A percentile compares a stretch with the other conserved stretches of the same genome.
Evolutionary conservation across 495 filamentous ascomycete genomes (phyloP).

Genomic region (Durotheca rogersii): DNA sequence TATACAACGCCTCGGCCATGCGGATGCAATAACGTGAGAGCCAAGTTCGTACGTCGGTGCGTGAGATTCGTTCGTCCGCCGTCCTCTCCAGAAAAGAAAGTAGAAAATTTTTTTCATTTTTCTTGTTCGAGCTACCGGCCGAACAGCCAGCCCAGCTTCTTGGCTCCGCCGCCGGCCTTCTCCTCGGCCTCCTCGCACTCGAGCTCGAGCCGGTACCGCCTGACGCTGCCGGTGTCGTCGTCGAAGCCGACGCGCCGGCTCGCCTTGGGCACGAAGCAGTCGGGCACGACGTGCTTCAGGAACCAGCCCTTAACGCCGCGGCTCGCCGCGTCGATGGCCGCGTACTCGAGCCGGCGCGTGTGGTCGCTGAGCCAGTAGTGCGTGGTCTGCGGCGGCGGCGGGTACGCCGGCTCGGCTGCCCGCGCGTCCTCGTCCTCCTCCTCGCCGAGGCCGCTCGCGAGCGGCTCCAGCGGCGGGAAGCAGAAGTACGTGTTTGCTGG

Average conservation of each 20-base stretch:
- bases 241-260: conserved; percentile 50
- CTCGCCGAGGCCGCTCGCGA: conserved; percentile 11
- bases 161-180: conserved; percentile 20
- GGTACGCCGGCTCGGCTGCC: conserved; percentile 27
- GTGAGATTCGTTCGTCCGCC: conserved; percentile 23
- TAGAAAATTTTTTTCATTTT: too few species aligned
- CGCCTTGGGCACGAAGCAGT: conserved; percentile 52
- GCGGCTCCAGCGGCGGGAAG: conserved; percentile 47
- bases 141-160: conserved; percentile 34
- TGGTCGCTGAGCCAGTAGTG: conserved; percentile 59
- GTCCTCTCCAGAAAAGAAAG: too few species aligned
- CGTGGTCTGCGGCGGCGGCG: conserved; percentile 53
- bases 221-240: conserved; percentile 55
- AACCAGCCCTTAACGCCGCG: conserved; percentile 55
- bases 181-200: conserved; percentile 39
- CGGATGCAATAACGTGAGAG: conserved; percentile 26
- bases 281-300: conserved; percentile 53
- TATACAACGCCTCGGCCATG: conserved; percentile 34
- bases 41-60: conserved; percentile 18
- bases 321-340: conserved; percentile 57
- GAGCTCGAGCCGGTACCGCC: conserved; percentile 53
- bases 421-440: conserved; percentile 10
- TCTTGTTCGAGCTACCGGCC: conserved; percentile 32
- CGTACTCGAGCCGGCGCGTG: conserved; percentile 56
- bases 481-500: conserved; percentile 46